Percentiles rank a stretch among this genome's conserved stretches.
Conservation (phyloP, 176 grass and related monocot species). For the Avena insularis region DNA sequence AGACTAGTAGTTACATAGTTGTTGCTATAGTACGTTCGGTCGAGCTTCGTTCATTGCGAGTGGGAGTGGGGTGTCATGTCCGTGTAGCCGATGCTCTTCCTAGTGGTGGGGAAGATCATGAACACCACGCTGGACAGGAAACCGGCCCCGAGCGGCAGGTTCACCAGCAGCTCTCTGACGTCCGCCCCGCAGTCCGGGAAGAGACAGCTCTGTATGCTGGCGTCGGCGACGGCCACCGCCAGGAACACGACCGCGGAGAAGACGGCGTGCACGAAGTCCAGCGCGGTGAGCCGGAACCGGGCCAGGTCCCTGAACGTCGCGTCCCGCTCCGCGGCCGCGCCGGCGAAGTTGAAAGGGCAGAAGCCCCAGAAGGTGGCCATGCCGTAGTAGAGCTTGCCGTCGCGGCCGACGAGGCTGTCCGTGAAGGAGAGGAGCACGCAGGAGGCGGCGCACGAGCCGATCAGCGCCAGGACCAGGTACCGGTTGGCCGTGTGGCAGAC, state of each 20-base stretch:
- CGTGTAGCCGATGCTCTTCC: constrained; percentile 4
- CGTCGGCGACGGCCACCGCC: constrained; percentile 1
- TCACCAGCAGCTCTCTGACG: not conserved
- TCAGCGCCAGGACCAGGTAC: constrained; percentile 4
- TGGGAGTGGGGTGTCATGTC: not conserved
- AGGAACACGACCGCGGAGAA: not conserved
- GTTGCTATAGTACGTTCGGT: too few relatives aligned
- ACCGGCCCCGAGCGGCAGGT: not conserved
- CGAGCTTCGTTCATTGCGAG: not conserved
- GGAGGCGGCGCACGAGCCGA: not conserved
- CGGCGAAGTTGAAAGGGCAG: not conserved
- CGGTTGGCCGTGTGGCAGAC: not conserved
- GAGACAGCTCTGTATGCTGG: not conserved
- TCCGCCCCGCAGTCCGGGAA: constrained; percentile 5
- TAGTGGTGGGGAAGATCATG: constrained; percentile 8
- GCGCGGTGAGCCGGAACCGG: constrained; percentile 10
- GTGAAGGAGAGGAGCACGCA: constrained; percentile 15
- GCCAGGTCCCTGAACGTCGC: not conserved
- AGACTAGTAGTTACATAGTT: not conserved
- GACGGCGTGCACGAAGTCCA: constrained; percentile 2
- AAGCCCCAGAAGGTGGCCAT: not conserved
- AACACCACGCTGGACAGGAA: constrained; percentile 5
- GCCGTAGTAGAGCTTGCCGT: constrained; percentile 3
- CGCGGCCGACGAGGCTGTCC: not conserved
- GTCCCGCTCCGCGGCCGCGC: not conserved